phyloP scores from a whole-genome alignment of 768 basidiomycete genomes.

The Lentinula sp. region DNA sequence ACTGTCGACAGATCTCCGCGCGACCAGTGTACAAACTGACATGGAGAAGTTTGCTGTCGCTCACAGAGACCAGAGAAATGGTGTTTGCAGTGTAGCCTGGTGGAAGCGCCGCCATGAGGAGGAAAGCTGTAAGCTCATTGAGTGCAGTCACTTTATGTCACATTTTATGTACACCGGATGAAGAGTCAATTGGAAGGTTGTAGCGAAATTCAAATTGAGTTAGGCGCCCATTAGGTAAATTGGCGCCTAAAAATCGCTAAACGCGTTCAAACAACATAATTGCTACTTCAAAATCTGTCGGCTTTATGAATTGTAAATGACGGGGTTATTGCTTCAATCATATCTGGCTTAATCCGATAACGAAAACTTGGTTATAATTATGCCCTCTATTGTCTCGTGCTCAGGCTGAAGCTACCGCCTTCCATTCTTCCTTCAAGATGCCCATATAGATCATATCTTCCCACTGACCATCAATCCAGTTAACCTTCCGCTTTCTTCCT shows the following conservation, averaged over 20 bases:
- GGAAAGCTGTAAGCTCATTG: background rate
- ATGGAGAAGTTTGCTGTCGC: slow-evolving; percentile 28
- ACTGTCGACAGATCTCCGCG: slow-evolving; percentile 35
- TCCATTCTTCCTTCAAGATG: slow-evolving; percentile 34
- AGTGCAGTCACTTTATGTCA: background rate
- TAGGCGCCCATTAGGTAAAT: no score
- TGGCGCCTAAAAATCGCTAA: no score
- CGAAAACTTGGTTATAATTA: no score
- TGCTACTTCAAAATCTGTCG: no score
- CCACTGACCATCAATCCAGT: slow-evolving; percentile 31
- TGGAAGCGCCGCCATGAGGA: slow-evolving; percentile 16
- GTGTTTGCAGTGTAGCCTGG: slow-evolving; percentile 13
- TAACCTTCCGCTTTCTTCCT: slow-evolving; percentile 28
- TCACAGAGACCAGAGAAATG: slow-evolving; percentile 23
- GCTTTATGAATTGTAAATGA: no score
- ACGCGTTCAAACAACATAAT: no score
- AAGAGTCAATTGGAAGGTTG: background rate
- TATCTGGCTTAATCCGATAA: no score
- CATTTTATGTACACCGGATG: background rate
- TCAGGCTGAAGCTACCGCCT: background rate
- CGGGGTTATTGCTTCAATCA: no score
- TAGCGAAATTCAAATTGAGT: no score
- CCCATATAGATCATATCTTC: slow-evolving; percentile 32
- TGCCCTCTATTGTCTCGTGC: no score
- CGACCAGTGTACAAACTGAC: slow-evolving; percentile 35